These are phyloP conservation scores for Boletus rex-veris DNA, from an alignment of 768 basidiomycete genomes.

Conservation along the genomic window DNA sequence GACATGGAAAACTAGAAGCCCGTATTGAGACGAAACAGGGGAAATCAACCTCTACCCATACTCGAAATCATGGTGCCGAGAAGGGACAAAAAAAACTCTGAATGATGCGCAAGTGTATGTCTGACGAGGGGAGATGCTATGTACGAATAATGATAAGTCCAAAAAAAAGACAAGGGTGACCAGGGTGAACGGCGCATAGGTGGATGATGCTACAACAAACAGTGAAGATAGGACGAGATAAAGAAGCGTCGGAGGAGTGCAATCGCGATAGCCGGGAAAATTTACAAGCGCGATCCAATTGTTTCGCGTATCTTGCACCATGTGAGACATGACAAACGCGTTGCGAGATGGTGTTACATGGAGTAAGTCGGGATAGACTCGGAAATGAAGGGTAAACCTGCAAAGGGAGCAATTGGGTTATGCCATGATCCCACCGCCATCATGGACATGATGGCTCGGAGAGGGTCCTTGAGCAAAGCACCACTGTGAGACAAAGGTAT, in stretches of 20 bases:
- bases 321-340: neutral
- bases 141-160: neutral
- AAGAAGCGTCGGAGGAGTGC: neutral
- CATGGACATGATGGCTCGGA: slow-evolving; percentile 16
- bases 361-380: neutral
- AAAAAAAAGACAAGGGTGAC: neutral
- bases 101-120: neutral
- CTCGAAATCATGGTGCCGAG: no score
- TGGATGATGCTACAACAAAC: neutral
- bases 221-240: neutral
- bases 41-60: no score
- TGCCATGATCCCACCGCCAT: slow-evolving; percentile 16
- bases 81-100: no score
- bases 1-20: no score
- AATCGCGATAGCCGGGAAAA: neutral
- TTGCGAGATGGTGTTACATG: neutral
- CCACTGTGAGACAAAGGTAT: slow-evolving; percentile 64
- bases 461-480: slow-evolving; percentile 55
- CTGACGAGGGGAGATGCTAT: neutral
- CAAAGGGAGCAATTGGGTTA: neutral
- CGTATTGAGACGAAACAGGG: no score
- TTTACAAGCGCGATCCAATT: neutral
- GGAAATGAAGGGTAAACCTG: neutral
- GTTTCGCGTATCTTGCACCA: neutral
- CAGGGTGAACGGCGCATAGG: neutral